A percentile compares a stretch with the other conserved stretches of the same genome.
Conservation (phyloP, 805 yeast genomes). For the Zygosaccharomyces rouxii region DNA sequence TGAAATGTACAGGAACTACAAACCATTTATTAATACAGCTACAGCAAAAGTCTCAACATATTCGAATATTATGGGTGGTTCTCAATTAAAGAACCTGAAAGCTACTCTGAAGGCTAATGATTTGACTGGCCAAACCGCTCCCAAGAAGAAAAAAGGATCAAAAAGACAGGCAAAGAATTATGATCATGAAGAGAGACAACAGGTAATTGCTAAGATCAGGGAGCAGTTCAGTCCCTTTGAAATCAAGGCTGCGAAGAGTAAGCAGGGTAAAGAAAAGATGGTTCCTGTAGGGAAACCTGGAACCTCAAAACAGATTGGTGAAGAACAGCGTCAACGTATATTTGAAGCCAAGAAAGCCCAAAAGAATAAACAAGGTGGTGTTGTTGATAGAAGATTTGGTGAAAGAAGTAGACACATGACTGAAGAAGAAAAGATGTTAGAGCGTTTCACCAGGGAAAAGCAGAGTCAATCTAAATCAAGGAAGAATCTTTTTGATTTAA, state of each 20-base stretch:
- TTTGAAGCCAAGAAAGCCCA: slow-evolving; percentile 60
- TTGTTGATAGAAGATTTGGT: slow-evolving; percentile 88
- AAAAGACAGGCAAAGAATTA: slow-evolving; percentile 58
- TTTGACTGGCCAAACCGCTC: slow-evolving; percentile 78
- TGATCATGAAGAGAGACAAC: slow-evolving; percentile 63
- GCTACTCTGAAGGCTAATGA: slow-evolving; percentile 75
- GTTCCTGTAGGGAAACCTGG: slow-evolving; percentile 66
- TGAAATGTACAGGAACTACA: background rate
- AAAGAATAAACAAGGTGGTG: slow-evolving; percentile 70
- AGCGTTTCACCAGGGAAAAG: slow-evolving; percentile 85
- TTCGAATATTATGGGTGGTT: slow-evolving; percentile 60
- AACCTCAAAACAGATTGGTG: slow-evolving; percentile 62
- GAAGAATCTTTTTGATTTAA: slow-evolving; percentile 64
- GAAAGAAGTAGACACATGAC: slow-evolving; percentile 67
- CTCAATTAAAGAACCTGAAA: slow-evolving; percentile 79
- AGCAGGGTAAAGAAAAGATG: slow-evolving; percentile 45
- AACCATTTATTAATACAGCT: background rate
- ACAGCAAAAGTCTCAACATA: background rate
- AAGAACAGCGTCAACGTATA: slow-evolving; percentile 55
- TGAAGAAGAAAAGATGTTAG: slow-evolving; percentile 93
- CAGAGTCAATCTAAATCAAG: slow-evolving; percentile 56
- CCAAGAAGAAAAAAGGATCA: slow-evolving; percentile 45
- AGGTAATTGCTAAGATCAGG: slow-evolving; percentile 57
- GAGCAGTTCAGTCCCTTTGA: slow-evolving; percentile 90
- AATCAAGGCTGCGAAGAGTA: slow-evolving; percentile 61